A percentile compares a stretch with the other conserved stretches of the same genome.
These are phyloP conservation scores for Coix lacrymajobi DNA, from an alignment of 176 grass and related monocot species.

Conservation along the genomic window DNA sequence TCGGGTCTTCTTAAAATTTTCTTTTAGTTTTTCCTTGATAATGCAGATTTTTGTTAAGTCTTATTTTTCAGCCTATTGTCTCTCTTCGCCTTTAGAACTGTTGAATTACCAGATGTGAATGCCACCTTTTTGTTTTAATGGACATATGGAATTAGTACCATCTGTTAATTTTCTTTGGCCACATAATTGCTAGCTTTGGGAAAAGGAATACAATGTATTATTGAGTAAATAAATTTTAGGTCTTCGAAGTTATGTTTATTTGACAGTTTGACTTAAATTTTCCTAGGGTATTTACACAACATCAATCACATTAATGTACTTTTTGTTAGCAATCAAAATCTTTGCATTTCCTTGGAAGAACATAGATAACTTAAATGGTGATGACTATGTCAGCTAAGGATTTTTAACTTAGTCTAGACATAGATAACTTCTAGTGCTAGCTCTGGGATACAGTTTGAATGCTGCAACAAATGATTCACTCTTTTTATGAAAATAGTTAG, in stretches of 20 bases:
- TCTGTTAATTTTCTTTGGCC: not conserved
- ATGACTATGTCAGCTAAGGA: not conserved
- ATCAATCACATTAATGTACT: not conserved
- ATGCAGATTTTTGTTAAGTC: not conserved
- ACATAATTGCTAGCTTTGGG: not conserved
- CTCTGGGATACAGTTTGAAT: constrained; percentile 6
- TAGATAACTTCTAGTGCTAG: constrained; percentile 11
- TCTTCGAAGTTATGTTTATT: not conserved
- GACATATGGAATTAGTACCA: not conserved
- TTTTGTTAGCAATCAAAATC: not conserved
- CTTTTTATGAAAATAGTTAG: not conserved
- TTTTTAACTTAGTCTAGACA: not conserved
- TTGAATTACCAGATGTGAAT: not conserved
- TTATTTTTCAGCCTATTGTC: not conserved
- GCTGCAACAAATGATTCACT: not conserved
- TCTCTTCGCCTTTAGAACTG: not conserved
- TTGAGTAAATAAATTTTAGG: not conserved
- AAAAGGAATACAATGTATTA: not conserved
- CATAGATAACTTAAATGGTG: not conserved
- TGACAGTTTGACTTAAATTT: not conserved
- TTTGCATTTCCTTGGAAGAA: not conserved
- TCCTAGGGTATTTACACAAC: not conserved
- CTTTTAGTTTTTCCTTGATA: too few relatives aligned
- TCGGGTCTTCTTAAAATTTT: not conserved
- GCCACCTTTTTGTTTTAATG: not conserved